Evolutionary conservation across 371 early-diverging fungal species (phyloP).

Genomic region (Mucor indicus): DNA sequence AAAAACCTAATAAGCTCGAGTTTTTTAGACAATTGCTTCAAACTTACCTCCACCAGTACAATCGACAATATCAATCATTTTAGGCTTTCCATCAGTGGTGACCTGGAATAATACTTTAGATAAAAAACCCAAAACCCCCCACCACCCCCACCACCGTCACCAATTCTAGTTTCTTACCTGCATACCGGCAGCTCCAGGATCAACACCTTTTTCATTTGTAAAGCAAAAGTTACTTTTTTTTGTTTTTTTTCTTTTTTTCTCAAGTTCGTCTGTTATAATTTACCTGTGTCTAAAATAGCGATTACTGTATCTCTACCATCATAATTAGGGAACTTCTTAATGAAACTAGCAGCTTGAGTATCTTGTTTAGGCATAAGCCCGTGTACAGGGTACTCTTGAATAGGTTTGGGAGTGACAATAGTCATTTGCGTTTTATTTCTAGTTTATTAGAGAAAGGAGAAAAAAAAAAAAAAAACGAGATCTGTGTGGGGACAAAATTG

Average conservation of each 20-base stretch:
- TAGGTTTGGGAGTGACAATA: constrained; percentile 29
- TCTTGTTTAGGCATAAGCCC: constrained; percentile 78
- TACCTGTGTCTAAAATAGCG: constrained; percentile 88
- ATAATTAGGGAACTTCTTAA: constrained; percentile 78
- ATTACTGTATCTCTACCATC: constrained; percentile 90
- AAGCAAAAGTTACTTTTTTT: too few species aligned
- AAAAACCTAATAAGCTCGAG: neutral
- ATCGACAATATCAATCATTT: constrained; percentile 90
- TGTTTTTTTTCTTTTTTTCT: neutral
- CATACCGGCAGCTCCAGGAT: constrained; percentile 87
- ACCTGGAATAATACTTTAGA: constrained; percentile 30
- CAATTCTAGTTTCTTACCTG: too few species aligned
- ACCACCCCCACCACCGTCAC: too few species aligned
- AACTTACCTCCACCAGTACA: constrained; percentile 77
- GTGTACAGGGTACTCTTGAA: constrained; percentile 63
- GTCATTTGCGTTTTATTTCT: neutral
- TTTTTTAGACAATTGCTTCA: neutral
- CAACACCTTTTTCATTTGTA: constrained; percentile 81
- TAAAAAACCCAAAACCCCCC: too few species aligned
- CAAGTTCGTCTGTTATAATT: neutral
- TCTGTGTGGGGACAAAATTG: too few species aligned
- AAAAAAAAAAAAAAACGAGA: neutral
- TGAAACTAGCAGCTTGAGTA: constrained; percentile 81
- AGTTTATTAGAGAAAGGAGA: neutral
- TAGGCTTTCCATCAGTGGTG: constrained; percentile 86